These are phyloP conservation scores for Microbotryum scabiosae DNA, from an alignment of 1,284 basidiomycete genomes.

Conservation along the genomic window DNA sequence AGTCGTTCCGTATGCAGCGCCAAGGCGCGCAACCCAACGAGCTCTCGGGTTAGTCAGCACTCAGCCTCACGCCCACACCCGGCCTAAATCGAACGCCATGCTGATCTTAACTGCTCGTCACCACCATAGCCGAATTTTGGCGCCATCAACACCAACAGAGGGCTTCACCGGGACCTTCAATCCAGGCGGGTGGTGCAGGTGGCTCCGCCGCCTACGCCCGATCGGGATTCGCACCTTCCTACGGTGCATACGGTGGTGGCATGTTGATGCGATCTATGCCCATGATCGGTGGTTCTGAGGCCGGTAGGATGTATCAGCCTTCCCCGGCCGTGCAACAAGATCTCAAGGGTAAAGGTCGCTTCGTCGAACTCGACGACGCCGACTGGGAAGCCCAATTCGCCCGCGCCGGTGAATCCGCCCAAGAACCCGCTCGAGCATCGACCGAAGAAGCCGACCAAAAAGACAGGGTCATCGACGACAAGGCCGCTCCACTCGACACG, in stretches of 20 bases:
- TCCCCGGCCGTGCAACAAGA: constrained; percentile 2
- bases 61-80: background rate
- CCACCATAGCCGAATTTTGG: constrained; percentile 20
- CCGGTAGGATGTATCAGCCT: constrained; percentile 1
- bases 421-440: background rate
- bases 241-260: constrained; percentile 19
- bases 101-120: no score
- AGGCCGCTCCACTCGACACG: constrained; percentile 24
- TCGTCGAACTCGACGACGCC: constrained; percentile 37
- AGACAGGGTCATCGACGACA: constrained; percentile 38
- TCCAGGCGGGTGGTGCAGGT: background rate
- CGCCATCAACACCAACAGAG: constrained; percentile 13
- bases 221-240: constrained; percentile 23
- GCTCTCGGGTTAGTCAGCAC: constrained; percentile 17
- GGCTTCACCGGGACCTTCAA: background rate
- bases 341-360: constrained; percentile 27
- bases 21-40: constrained; percentile 11
- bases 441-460: constrained; percentile 43
- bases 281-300: background rate
- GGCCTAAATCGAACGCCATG: background rate
- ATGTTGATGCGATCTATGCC: constrained; percentile 3
- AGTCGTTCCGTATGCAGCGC: constrained; percentile 26
- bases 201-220: constrained; percentile 2
- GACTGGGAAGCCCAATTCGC: constrained; percentile 81
- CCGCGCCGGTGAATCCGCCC: constrained; percentile 55